Conservation (phyloP, 257 asterid species). For the Plantago elongata region DNA sequence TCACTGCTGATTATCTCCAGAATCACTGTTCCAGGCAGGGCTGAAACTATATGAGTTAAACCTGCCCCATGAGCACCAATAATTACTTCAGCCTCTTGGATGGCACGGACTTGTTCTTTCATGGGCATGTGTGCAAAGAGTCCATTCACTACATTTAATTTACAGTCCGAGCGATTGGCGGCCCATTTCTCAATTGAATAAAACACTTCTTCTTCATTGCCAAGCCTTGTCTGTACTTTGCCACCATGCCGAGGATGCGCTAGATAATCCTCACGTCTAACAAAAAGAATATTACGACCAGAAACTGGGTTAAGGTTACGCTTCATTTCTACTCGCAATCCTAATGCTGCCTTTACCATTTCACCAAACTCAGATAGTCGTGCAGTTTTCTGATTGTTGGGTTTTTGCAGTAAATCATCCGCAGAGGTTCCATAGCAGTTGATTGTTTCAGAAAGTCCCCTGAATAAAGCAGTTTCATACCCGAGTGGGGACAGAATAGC, state of each 20-base stretch:
- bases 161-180: slow-evolving; percentile 41
- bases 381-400: slow-evolving; percentile 60
- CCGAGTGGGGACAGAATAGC: slow-evolving; percentile 87
- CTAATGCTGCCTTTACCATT: slow-evolving; percentile 87
- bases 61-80: slow-evolving; percentile 99
- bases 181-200: slow-evolving; percentile 61
- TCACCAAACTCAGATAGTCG: slow-evolving; percentile 92
- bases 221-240: slow-evolving; percentile 79
- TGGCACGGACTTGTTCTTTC: slow-evolving; percentile 91
- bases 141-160: slow-evolving; percentile 63
- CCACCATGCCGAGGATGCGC: slow-evolving; percentile 98
- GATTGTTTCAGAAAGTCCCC: slow-evolving; percentile 62
- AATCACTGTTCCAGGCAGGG: slow-evolving; percentile 49
- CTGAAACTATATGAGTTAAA: slow-evolving; percentile 80
- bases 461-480: slow-evolving; percentile 83
- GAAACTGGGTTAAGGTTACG: slow-evolving; percentile 29
- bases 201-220: slow-evolving; percentile 75
- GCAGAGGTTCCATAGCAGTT: slow-evolving; percentile 72
- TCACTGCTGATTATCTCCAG: slow-evolving; percentile 79
- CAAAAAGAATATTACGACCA: slow-evolving; percentile 68
- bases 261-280: slow-evolving; percentile 85
- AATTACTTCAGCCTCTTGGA: slow-evolving; percentile 79
- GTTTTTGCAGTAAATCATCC: slow-evolving; percentile 60
- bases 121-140: slow-evolving; percentile 91
- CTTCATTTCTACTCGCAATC: slow-evolving; percentile 54